Evolutionary conservation across 768 basidiomycete species (phyloP), one percentile per base, ranked within the genome.

Genomic region (Leccinum truebloodii): DNA sequence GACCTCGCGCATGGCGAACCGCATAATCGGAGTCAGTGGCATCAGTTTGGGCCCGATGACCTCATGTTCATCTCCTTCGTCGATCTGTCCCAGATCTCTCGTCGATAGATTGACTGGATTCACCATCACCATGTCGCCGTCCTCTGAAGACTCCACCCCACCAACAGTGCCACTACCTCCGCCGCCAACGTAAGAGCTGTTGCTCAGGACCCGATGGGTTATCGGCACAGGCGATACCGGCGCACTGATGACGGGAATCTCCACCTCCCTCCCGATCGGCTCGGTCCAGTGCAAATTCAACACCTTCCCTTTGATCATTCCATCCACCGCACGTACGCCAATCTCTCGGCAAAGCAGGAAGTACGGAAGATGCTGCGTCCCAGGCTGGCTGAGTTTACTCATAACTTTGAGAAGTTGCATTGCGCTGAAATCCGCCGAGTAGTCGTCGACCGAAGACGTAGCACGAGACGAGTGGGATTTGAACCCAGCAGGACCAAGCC

Each of bases 321-420:
- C 91, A 69, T 94, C 92, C 8, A 94, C 89, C 5, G 89, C 89
- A 9, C 85, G 80, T 51, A 90, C 90, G 3, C 92, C 92, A n/a
- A 94, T 75, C 71, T 94, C 90, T 44, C 90, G 81, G 67, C 91
- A 94, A 14, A 94, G 80, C 62, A 87, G 77, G 73, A 94, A 94
- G 72, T 94, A 94, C 2, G 89, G 83, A 54, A 94, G 77, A 62
- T 87, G 85, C 12, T 78, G 81, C 54, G 84, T 81, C 49, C 83
- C 83, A 1, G 82, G 81, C 64, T 86, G 84, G 30, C 87, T 85
- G 59, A 94, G 79, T 54, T 90, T 83, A 65, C 84, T 84, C 89
- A 92, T 92, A 53, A 94, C 90, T 65, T 86, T 87, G 61, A 94
- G 80, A 14, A 94, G 79, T 66, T 92, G 88, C 80, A 87, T 83